Base-by-base conservation (phyloP, 2,329 filamentous ascomycete species). In the Onygena corvina region DNA sequence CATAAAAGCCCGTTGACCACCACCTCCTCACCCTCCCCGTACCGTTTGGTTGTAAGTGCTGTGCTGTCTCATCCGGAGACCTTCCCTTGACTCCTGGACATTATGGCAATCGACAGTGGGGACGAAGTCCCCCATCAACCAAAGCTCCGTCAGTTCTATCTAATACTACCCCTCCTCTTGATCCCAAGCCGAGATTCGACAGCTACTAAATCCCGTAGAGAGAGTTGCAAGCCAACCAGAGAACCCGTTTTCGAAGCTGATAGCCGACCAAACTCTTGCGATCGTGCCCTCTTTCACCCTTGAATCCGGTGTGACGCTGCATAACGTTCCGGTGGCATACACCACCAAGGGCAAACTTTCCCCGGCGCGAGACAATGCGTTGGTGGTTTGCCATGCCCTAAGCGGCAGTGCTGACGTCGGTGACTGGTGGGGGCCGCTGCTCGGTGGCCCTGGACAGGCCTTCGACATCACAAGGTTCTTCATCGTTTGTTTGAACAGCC, bases 261-360 rank as follows among this genome's bases (percentile, higher is more conserved):
- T 98, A 47, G 83, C 87, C 47, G 83, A 94, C 60, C 92, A 96
- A 69, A 76, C 83, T 48, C 84, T 94, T 61, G 87, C 84, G 50
- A 79, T 92, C 53, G 79, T 98, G 49, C 90, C 92, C 1, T 81
- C 82, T 21, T 94, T 95, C 66, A 88, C 84, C 6, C 84, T 98
- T 56, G 92, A 98, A 67, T 96, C 89, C 1, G 92, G 92, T 45
- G 86, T 84, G 20, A 83, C 78, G 0, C 75, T 98, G 16, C 71
- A 76, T 57, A 92, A 96, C 77, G 76, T 81, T 12, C 77, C 76
- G 2, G 70, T 83, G 46, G 79, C 79, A 51, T 82, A 81, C 67
- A 82, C 79, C 52, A 78, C 75, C 2, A 76, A 76, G 50, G 79
- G 79, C 51, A 68, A 68, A 21, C 69, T 83, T 21, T 75, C 77